Evolutionary conservation across 169 alveolate genomes (phyloP), one percentile per base, ranked within the genome.

Genomic region (Amoebophrya sp.): DNA sequence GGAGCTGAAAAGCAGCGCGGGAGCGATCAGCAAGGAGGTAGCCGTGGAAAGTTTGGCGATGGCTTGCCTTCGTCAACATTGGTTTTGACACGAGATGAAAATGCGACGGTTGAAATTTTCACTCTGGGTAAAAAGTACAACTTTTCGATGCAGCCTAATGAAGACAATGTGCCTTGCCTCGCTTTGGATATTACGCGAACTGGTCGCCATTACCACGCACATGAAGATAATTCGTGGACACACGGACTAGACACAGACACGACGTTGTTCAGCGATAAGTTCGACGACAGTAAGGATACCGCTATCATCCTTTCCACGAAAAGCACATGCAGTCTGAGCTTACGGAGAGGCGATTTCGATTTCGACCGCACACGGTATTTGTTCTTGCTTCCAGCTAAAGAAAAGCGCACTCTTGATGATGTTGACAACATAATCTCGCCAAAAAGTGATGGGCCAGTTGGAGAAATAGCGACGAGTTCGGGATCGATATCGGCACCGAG

Each of bases 41-140:
- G 39, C 0, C 83, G 83, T 26, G 83, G 83, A 1, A 65, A 65
- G 83, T 65, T 65, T 36, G 83, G 83, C 10, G 83, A 65, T 65
- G 83, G 83, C 36, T 65, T 65, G 83, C 83, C 83, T 29, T 65
- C 83, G 83, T 65, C 83, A 10, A 65, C 83, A 6, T 26, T 65
- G 33, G 83, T 65, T 0, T 18, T 65, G 83, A 65, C 83, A 36
- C 83, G 83, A 0, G 83, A 65, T 1, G 39, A 29, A 26, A 36
- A 65, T 6, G 26, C 83, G 33, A 29, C 18, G 2, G 83, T 65
- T 12, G 33, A 65, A 18, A 1, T 65, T 26, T 65, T 12, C 83
- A 65, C 38, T 18, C 33, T 6, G 39, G 83, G 83, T 26, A 1
- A 36, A 18, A 6, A 18, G 2, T 65, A 65, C 83, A 1, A 65